Base-by-base conservation (phyloP, 805 yeast species). In the Lachancea sp. region DNA sequence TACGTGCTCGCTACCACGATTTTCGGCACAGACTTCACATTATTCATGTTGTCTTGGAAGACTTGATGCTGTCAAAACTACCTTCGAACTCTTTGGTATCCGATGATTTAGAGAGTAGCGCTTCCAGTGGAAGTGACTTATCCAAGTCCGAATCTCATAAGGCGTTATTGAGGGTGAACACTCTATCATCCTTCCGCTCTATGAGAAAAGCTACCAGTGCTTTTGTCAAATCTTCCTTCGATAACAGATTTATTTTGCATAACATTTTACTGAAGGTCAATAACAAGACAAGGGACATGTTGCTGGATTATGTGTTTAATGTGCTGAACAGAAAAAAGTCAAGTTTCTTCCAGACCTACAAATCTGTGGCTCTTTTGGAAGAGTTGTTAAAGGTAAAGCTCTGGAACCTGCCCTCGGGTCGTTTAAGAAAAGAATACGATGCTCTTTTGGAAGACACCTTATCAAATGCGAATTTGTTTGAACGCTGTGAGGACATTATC, bases 241-340 rank as follows among this genome's bases (percentile, higher is more conserved):
- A 77, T 50, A 81, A 81, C 52, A 60, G 82, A 41, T 80, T 79
- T 53, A 72, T 78, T 49, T 59, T 79, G 17, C 82, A 81, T 48
- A 73, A 76, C 46, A 61, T 80, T 31, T 73, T 74, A 49, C 52
- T 81, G 48, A 76, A 74, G 53, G 74, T 85, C 74, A 74, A 78
- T 56, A 73, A 74, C 40, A 54, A 61, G 8, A 62, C 75, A 2
- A 61, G 84, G 36, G 75, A 81, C 48, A 58, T 69, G 30, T 63
- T 79, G 42, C 59, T 74, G 37, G 70, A 70, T 30, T 81, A 78
- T 50, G 60, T 74, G 3, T 65, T 69, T 12, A 68, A 67, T 39
- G 61, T 73, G 6, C 61, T 69, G 10, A 78, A 73, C 34, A 59
- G 74, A 42, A 70, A 64, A 46, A 63, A 73, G 0, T 68, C 67